Base-by-base conservation (phyloP, 2,329 filamentous ascomycete species). In the Colletotrichum spaethianum region DNA sequence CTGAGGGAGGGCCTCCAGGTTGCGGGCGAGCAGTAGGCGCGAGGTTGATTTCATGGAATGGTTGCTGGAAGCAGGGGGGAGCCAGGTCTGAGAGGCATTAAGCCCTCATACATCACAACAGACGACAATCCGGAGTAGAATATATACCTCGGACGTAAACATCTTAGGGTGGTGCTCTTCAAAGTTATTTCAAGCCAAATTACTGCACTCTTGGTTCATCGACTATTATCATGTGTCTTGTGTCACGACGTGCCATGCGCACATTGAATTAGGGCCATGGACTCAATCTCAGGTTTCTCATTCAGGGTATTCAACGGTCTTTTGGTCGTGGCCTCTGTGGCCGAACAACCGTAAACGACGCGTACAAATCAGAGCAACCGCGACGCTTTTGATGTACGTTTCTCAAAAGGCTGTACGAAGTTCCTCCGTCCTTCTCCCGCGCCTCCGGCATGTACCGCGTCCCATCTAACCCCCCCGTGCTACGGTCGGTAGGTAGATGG, bases 1-100 rank as follows among this genome's bases (percentile, higher is more conserved):
- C 86, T 97, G 79, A 90, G 94, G 81, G 94, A 97, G 79, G 93
- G 93, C 53, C 88, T 93, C 78, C 91, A 91, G 81, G 93, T 95
- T 75, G 87, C 91, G 23, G 92, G 94, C 71, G 90, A 93, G 81
- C 90, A 90, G 80, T 82, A 82, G 61, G 46, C 50, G 42, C 4
- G 23, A 31, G 53, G 23, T 26, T 42, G 40, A 20, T 61, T 55
- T 20, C 48, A 28, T 23, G 65, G 59, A 46, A 59, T 20, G 52
- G 28, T 44, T 61, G 18, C 3, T 55, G 16, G 42, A 31, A 46
- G 55, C 33, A 26, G 28, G 64, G n/a, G 55, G 53, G 38, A 69
- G 48, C 53, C 53, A 55, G 70, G 65, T 63, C 55, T 48, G 65
- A 36, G 70, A 72, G 70, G 70, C 65, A 64, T 60, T 44, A 55